phyloP scores from a whole-genome alignment of 768 basidiomycete species.

The Holtermannia corniformis region DNA sequence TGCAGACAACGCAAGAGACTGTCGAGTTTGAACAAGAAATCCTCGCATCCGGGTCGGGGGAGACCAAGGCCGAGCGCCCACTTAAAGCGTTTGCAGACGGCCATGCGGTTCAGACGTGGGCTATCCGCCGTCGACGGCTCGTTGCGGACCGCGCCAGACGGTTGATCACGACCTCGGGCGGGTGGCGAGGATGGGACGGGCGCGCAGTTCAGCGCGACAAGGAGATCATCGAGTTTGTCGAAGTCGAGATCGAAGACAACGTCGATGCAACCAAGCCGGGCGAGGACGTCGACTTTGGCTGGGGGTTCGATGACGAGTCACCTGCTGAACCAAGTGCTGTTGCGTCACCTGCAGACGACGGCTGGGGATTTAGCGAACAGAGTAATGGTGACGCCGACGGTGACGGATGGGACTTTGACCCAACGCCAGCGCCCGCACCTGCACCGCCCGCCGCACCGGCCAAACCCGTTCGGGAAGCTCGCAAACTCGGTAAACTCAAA shows the following conservation, averaged over 20 bases:
- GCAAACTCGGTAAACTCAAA: slow-evolving; percentile 28
- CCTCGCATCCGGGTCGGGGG: not conserved
- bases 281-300: slow-evolving; percentile 44
- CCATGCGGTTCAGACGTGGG: slow-evolving; percentile 63
- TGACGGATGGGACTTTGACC: slow-evolving; percentile 70
- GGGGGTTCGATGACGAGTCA: slow-evolving; percentile 46
- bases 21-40: slow-evolving; percentile 59
- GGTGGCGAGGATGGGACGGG: slow-evolving; percentile 31
- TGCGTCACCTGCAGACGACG: slow-evolving; percentile 13
- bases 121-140: slow-evolving; percentile 58
- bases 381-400: slow-evolving; percentile 40
- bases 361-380: not conserved
- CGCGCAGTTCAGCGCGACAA: slow-evolving; percentile 12
- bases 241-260: slow-evolving; percentile 18
- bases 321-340: slow-evolving; percentile 14
- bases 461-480: slow-evolving; percentile 58
- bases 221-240: slow-evolving; percentile 21
- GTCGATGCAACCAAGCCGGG: slow-evolving; percentile 12
- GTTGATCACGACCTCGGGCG: slow-evolving; percentile 44
- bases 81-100: slow-evolving; percentile 57
- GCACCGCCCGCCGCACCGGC: slow-evolving; percentile 52
- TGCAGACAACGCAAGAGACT: slow-evolving; percentile 52
- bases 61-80: slow-evolving; percentile 44
- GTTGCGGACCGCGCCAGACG: slow-evolving; percentile 57
- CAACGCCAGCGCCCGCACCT: slow-evolving; percentile 32